Evolutionary conservation across 345 rosid species (phyloP).

Genomic region (Punica granatum): DNA sequence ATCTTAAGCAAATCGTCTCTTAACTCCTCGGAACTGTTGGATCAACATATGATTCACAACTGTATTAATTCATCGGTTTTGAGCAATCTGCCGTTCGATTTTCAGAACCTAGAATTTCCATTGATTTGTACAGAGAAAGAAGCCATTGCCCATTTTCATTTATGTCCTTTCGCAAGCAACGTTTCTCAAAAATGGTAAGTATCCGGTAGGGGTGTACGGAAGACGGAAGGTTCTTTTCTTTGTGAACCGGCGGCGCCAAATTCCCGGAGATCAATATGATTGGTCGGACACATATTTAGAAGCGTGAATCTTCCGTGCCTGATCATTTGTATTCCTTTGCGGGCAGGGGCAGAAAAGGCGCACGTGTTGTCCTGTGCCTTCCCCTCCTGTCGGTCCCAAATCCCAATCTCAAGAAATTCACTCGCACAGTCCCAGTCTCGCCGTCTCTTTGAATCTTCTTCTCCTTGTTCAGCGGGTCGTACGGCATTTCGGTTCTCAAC

Average conservation of each 20-base stretch:
- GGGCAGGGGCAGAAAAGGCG: not conserved
- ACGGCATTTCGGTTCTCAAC: not conserved
- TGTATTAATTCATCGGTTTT: no score
- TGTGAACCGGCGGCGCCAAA: not conserved
- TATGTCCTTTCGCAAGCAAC: no score
- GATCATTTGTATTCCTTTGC: not conserved
- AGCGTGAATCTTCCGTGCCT: not conserved
- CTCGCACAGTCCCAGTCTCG: not conserved
- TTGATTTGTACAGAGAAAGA: no score
- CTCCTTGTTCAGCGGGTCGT: not conserved
- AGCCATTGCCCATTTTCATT: no score
- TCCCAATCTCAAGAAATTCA: not conserved
- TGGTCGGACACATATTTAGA: not conserved
- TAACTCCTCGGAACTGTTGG: no score
- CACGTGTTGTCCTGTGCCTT: not conserved
- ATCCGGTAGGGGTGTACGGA: no score
- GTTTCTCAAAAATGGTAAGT: no score
- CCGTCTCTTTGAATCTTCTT: not conserved
- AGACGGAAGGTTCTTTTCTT: not conserved
- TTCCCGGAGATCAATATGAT: not conserved
- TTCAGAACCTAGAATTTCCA: no score
- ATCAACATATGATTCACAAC: no score
- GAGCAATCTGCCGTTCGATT: no score
- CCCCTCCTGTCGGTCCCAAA: not conserved
- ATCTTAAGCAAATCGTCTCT: no score